A percentile compares a stretch with the other conserved stretches of the same genome.
Evolutionary conservation across 2,329 filamentous ascomycete genomes (phyloP).

Genomic region (Alternaria brassicicola): DNA sequence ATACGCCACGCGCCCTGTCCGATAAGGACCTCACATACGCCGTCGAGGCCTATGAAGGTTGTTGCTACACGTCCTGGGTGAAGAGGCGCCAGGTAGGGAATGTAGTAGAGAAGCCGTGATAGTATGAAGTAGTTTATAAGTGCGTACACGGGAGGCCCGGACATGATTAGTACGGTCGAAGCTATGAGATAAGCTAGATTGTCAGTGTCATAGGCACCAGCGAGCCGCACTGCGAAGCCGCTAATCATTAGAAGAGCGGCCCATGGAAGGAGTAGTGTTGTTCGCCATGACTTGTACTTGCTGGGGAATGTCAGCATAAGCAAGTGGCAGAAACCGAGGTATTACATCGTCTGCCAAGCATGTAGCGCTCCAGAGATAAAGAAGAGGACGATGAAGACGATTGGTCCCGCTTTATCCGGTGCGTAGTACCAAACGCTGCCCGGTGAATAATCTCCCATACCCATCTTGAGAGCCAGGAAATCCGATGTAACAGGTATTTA

Average conservation of each 20-base stretch:
- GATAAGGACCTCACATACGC: constrained; percentile 58
- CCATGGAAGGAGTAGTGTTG: constrained; percentile 62
- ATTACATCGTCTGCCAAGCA: constrained; percentile 63
- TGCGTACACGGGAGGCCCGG: constrained; percentile 62
- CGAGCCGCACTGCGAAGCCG: constrained; percentile 62
- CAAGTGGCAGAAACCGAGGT: background rate
- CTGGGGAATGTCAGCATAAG: constrained; percentile 39
- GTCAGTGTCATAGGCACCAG: constrained; percentile 59
- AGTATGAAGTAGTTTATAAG: constrained; percentile 68
- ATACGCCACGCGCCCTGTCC: constrained; percentile 58
- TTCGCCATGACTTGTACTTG: constrained; percentile 62
- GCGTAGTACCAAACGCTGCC: constrained; percentile 54
- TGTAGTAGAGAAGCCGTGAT: constrained; percentile 65
- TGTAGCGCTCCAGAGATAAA: constrained; percentile 56
- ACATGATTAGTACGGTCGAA: constrained; percentile 50
- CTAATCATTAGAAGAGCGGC: constrained; percentile 61
- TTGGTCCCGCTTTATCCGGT: constrained; percentile 61
- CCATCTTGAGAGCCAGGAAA: constrained; percentile 26
- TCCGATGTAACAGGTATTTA: background rate
- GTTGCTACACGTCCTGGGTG: constrained; percentile 66
- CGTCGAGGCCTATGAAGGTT: constrained; percentile 61
- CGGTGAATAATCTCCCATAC: constrained; percentile 42
- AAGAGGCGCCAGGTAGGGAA: constrained; percentile 64
- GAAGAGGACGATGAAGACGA: constrained; percentile 60
- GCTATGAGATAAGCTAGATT: constrained; percentile 51